Base-by-base conservation (phyloP, 345 rosid species). In the Populus deltoides region DNA sequence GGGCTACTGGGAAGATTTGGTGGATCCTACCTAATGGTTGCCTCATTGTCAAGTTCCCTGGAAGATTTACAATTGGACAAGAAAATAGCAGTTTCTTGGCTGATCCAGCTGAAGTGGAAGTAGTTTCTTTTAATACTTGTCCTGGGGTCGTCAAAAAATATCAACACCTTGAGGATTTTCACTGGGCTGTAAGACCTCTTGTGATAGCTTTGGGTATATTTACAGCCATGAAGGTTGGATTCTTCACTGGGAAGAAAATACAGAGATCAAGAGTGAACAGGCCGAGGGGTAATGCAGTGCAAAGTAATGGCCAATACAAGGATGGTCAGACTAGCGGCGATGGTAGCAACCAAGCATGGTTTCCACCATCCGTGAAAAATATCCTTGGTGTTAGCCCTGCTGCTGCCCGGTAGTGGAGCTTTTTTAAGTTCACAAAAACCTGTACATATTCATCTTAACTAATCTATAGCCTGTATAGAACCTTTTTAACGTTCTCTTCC, bases 91-190 rank as follows among this genome's bases (percentile, higher is more conserved):
- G 84, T 69, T 88, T 83, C 82, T 82, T 92, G 85, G 98, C 98
- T 6, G 99, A 96, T 83, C 98, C 98, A 43, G 90, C 90, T 63
- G 97, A 96, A 87, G 90, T 93, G 74, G 98, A 93, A 85, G 55
- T 81, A 36, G 91, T 93, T 76, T 83, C 89, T 53, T 96, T 96
- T 66, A 65, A 73, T 61, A 81, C 87, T 17, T 93, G 90, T 81
- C 83, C 81, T 1, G 98, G 98, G 41, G 77, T 92, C 22, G 83
- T 88, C 68, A 79, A 88, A 68, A 93, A 92, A 68, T 96, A 90
- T 81, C 89, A 92, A 78, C 99, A 96, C 85, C 91, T 96, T 3
- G 98, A 96, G 87, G 97, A 96, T 82, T 86, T 90, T 70, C 99
- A 93, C 81, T 96, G 98, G 99, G 89, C 90, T 25, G 93, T 93